Base-by-base conservation (phyloP, 2,329 filamentous ascomycete species). In the Scytalidium sp. region DNA sequence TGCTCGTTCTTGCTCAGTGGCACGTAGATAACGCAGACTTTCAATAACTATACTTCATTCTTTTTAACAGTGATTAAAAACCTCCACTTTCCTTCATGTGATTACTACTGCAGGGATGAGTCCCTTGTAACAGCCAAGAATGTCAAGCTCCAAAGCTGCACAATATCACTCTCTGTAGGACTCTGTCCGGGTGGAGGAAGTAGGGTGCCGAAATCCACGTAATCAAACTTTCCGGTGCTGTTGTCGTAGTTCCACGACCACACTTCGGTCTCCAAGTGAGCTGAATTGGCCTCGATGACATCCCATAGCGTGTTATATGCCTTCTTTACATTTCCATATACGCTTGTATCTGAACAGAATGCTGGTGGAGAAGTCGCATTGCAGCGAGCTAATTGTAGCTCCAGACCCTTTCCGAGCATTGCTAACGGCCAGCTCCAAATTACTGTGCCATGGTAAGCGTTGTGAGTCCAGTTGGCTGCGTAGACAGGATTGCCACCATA, bases 401-500 rank as follows among this genome's bases (percentile, higher is more conserved):
- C 75, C 0, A 87, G 63, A 0, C 83, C 83, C 9, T 74, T 74
- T 0, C 78, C 82, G 77, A 85, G 83, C 75, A 86, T 83, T 0
- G 81, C 75, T 3, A 85, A 67, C 48, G 80, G 82, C 81, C 81
- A 87, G 41, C 74, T 75, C 83, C 81, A 86, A 1, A 87, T 70
- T 0, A 87, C 82, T 0, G 82, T 83, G 0, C 81, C 83, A 50
- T 86, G 82, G 55, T 83, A 87, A 0, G 76, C 79, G 3, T 70
- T 69, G n/a, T 74, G 79, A 1, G 78, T 79, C 53, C 77, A 86
- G 46, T 78, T 77, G 0, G 63, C 66, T 0, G 74, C 71, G 45
- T 80, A 75, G 2, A 70, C 67, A 0, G 70, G 64, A 13, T 75
- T 67, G 0, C 66, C 70, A 0, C 78, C 76, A 22, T 79, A 79